phyloP scores from a whole-genome alignment of 495 filamentous ascomycete species.

The Viridothelium virens region DNA sequence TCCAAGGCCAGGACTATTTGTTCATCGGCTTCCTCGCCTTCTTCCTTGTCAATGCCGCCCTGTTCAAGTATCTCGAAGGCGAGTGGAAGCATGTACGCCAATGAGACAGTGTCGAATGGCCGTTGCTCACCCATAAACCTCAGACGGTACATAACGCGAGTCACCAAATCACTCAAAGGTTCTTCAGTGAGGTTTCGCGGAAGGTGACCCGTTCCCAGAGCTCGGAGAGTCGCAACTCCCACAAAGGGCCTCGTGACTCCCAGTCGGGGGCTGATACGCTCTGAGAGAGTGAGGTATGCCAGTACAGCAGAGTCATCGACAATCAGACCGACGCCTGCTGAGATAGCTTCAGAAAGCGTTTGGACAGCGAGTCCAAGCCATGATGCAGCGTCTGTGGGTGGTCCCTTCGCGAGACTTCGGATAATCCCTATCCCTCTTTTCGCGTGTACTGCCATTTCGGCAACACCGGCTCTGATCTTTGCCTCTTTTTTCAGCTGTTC shows the following conservation, averaged over 20 bases:
- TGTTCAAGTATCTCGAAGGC: conserved; percentile 64
- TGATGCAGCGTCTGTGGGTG: conserved; percentile 69
- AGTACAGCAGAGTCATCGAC: conserved; percentile 69
- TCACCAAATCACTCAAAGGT: conserved; percentile 75
- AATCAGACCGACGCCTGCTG: conserved; percentile 71
- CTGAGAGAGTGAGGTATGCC: conserved; percentile 67
- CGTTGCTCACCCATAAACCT: conserved; percentile 86
- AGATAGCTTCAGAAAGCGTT: conserved; percentile 60
- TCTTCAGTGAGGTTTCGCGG: conserved; percentile 65
- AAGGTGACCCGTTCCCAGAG: conserved; percentile 62
- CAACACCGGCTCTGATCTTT: conserved; percentile 62
- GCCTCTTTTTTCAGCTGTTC: conserved; percentile 83
- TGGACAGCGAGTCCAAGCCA: conserved; percentile 79
- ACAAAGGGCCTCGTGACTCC: conserved; percentile 71
- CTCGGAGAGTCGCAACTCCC: conserved; percentile 76
- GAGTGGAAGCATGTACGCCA: conserved; percentile 81
- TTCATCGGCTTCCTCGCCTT: conserved; percentile 69
- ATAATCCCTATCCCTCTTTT: conserved; percentile 78
- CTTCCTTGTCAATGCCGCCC: conserved; percentile 64
- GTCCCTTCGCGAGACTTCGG: conserved; percentile 68
- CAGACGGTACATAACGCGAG: conserved; percentile 81
- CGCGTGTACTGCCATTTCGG: conserved; percentile 58
- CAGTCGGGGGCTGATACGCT: conserved; percentile 66
- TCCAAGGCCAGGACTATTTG: conserved; percentile 88
- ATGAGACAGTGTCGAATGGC: conserved; percentile 75